Conservation (phyloP, 306 rosid species). For the Fagus crenata region DNA sequence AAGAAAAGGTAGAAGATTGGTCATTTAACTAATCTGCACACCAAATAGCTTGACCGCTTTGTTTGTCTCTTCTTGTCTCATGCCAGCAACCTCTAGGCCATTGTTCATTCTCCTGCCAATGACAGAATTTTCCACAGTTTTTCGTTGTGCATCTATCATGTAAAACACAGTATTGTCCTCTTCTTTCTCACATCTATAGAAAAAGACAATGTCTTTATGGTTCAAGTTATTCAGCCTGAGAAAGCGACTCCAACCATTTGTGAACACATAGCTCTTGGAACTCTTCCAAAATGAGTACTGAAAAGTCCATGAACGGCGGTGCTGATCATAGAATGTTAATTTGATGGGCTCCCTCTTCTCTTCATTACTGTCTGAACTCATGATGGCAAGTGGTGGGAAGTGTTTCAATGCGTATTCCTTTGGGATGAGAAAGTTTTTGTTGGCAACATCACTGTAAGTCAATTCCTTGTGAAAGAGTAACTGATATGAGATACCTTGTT, state of each 20-base stretch:
- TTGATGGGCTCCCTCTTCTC: neutral
- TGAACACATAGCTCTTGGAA: neutral
- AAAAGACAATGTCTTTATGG: neutral
- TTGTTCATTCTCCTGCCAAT: neutral
- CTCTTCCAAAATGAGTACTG: conserved; percentile 18
- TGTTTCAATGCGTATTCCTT: neutral
- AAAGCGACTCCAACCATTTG: conserved; percentile 23
- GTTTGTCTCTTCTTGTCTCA: too few relatives aligned
- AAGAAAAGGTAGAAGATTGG: neutral
- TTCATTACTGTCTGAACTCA: neutral
- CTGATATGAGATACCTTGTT: neutral
- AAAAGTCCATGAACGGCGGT: conserved; percentile 1
- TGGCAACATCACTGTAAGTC: conserved; percentile 17
- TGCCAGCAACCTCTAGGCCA: neutral
- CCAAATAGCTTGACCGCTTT: conserved; percentile 19
- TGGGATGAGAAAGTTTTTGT: conserved; percentile 11
- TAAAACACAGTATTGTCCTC: neutral
- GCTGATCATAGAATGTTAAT: neutral
- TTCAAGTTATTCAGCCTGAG: conserved; percentile 16
- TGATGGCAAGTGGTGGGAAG: neutral
- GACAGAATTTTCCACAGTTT: neutral
- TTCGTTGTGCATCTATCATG: conserved; percentile 3
- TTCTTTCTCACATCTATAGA: neutral
- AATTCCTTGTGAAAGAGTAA: conserved; percentile 9
- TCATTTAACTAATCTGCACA: conserved; percentile 13